These are phyloP conservation scores for Trametes sanguinea DNA, from an alignment of 768 basidiomycete species.

Conservation along the genomic window DNA sequence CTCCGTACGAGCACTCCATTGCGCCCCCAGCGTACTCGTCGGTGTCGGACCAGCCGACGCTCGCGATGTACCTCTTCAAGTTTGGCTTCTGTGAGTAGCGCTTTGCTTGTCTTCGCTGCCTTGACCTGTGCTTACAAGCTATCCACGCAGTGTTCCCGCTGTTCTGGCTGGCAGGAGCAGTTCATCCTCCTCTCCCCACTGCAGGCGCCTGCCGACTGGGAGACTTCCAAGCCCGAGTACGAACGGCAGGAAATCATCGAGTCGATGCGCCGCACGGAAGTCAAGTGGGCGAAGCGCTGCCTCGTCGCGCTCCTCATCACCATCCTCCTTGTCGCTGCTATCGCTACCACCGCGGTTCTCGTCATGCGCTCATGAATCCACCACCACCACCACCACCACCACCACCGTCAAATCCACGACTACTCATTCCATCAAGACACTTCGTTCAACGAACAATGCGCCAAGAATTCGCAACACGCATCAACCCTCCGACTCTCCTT, in stretches of 20 bases:
- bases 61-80: constrained; percentile 51
- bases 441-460: background rate
- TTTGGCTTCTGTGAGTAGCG: constrained; percentile 49
- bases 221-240: constrained; percentile 37
- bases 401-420: background rate
- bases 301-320: constrained; percentile 30
- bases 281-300: constrained; percentile 47
- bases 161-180: constrained; percentile 48
- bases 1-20: constrained; percentile 33
- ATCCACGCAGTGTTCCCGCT: constrained; percentile 45
- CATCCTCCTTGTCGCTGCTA: constrained; percentile 23
- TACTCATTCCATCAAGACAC: background rate
- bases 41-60: constrained; percentile 42
- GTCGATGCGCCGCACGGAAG: constrained; percentile 39
- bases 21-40: constrained; percentile 39
- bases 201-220: constrained; percentile 38
- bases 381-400: background rate
- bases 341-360: constrained; percentile 21
- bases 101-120: background rate
- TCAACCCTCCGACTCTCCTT: background rate
- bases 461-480: background rate
- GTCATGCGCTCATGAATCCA: constrained; percentile 23
- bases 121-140: background rate
- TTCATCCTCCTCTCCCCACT: constrained; percentile 45
- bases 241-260: constrained; percentile 38